phyloP scores from a whole-genome alignment of 208 protist species.

The Balamuthia mandrillaris region DNA sequence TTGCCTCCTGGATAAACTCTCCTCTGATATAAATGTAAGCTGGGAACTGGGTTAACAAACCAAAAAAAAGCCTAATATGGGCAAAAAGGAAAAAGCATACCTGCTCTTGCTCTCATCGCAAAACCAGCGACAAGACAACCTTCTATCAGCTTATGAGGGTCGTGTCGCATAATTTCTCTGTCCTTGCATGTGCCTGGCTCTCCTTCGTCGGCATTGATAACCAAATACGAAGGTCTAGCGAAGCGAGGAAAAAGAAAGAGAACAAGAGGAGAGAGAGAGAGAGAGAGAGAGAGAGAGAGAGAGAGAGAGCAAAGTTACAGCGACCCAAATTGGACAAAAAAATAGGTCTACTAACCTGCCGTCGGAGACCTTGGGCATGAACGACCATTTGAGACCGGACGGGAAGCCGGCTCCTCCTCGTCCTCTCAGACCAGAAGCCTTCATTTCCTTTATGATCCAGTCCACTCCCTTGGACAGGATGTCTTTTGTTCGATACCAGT shows the following conservation, averaged over 20 bases:
- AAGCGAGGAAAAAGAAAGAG: neutral
- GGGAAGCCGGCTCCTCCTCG: conserved; percentile 97
- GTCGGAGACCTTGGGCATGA: conserved; percentile 76
- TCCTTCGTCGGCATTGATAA: conserved; percentile 98
- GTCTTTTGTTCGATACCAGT: conserved; percentile 97
- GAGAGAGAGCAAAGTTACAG: neutral
- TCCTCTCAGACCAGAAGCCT: conserved; percentile 90
- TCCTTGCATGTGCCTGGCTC: conserved; percentile 99
- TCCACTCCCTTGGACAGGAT: conserved; percentile 91
- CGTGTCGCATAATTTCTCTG: conserved; percentile 97
- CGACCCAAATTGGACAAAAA: too few species aligned
- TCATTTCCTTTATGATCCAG: conserved; percentile 95
- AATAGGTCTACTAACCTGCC: conserved; percentile 33
- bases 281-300: neutral
- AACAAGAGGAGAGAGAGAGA: neutral
- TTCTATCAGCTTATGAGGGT: conserved; percentile 98
- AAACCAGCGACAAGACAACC: conserved; percentile 94
- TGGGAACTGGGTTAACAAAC: neutral
- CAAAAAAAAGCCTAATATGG: neutral
- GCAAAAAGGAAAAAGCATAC: neutral
- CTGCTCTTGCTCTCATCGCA: conserved; percentile 91
- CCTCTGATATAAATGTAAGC: conserved; percentile 99
- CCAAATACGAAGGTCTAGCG: conserved; percentile 90
- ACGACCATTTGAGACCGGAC: conserved; percentile 97
- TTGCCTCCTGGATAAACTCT: conserved; percentile 96